These are phyloP conservation scores for Backusella circina DNA, from an alignment of 192 early-diverging fungal genomes.

Conservation along the genomic window DNA sequence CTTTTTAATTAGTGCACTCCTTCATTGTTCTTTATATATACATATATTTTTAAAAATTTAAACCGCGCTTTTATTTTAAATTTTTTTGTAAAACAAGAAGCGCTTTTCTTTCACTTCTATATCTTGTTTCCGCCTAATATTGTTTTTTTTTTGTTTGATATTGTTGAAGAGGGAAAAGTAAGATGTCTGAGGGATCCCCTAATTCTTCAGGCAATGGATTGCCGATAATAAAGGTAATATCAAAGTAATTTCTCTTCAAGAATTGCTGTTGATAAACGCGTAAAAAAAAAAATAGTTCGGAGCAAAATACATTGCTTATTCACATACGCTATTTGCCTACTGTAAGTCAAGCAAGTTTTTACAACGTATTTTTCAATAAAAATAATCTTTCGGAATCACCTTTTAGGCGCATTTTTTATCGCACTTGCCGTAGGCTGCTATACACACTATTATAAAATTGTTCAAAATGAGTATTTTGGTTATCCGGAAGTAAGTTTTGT, in stretches of 20 bases:
- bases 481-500: conserved; percentile 59
- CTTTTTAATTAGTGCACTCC: neutral
- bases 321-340: conserved; percentile 21
- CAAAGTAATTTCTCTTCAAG: neutral
- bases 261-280: neutral
- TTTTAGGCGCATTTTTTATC: conserved; percentile 60
- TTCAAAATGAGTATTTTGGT: conserved; percentile 72
- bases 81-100: neutral
- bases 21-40: neutral
- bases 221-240: neutral
- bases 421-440: conserved; percentile 67
- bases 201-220: neutral
- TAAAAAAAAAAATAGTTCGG: neutral
- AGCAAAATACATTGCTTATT: conserved; percentile 17
- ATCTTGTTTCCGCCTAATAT: neutral
- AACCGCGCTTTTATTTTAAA: neutral
- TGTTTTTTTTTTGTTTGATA: neutral
- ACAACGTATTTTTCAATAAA: neutral
- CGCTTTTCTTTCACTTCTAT: neutral
- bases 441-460: conserved; percentile 79
- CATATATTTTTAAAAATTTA: no score
- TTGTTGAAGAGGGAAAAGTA: neutral
- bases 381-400: neutral
- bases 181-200: neutral
- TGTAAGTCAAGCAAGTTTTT: conserved; percentile 7